Base-by-base conservation (phyloP, 495 filamentous ascomycete genomes). In the Talaromyces ruber region DNA sequence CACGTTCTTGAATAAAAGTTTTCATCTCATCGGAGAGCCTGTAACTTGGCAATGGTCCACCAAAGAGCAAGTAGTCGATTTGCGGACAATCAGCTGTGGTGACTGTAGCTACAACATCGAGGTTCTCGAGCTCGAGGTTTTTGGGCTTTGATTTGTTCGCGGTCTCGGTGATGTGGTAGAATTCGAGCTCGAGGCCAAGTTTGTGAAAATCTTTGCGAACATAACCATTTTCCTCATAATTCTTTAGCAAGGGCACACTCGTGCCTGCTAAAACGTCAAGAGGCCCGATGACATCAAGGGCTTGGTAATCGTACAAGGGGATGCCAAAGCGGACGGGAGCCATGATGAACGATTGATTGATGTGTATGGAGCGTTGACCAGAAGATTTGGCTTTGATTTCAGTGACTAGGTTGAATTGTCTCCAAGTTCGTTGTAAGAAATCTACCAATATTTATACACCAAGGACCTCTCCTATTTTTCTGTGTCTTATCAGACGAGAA, bases 141-240 rank as follows among this genome's bases (percentile, higher is more conserved):
- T 70, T 66, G 14, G 72, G 72, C 16, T 69, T 64, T n/a, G 39
- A 45, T 59, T 26, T 47, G 32, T 29, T 14, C 21, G 55, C 45
- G 14, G 68, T 72, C 18, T 71, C 65, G 59, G 53, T 63, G 54
- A 75, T 69, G 56, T 74, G 70, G 64, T 74, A 69, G 63, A 75
- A 72, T 16, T 62, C 61, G 25, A 73, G 62, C 30, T 71, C 64
- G 22, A 69, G 67, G 25, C 57, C 57, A 45, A 25, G 16, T 11
- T 43, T 14, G n/a, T 14, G n/a, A 16, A 29, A 12, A 8, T 26
- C 59, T 34, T 50, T 52, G 43, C 2, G 39, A n/a, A 29, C 16
- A 16, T 47, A 45, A 3, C 21, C 43, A 16, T 1, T 16, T 1
- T 18, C 21, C 30, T 50, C 59, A 1, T 67, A 64, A 26, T 61